These are phyloP conservation scores for Paramecium tetraurelia DNA, from an alignment of 73 alveolate genomes.

Conservation along the genomic window DNA sequence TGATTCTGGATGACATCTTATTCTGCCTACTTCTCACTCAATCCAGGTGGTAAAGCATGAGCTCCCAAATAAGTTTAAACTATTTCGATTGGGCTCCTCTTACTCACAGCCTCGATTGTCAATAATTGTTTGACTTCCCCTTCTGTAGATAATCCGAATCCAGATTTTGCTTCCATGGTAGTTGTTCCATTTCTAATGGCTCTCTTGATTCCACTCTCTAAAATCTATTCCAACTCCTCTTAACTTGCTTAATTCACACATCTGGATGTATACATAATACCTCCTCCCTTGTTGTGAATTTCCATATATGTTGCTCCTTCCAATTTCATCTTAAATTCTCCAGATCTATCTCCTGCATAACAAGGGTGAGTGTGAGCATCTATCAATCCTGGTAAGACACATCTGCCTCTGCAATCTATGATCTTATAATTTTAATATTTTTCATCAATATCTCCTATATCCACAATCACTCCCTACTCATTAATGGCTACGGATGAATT, in stretches of 20 bases:
- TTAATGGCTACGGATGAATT: constrained; percentile 4
- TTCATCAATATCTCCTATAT: constrained; percentile 34
- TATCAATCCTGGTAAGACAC: constrained; percentile 65
- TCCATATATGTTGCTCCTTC: constrained; percentile 62
- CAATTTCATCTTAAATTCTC: constrained; percentile 67
- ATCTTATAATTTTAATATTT: neutral
- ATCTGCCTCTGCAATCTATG: constrained; percentile 4
- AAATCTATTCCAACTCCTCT: constrained; percentile 39
- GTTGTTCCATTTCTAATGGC: constrained; percentile 60
- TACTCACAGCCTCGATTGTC: constrained; percentile 55
- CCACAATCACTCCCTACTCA: neutral
- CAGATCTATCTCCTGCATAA: constrained; percentile 68
- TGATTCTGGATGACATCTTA: constrained; percentile 24
- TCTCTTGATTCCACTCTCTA: constrained; percentile 48
- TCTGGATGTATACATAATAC: constrained; percentile 51
- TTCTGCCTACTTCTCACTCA: constrained; percentile 47
- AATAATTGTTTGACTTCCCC: constrained; percentile 58
- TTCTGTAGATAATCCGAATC: constrained; percentile 66
- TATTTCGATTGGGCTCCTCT: constrained; percentile 43
- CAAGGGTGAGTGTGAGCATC: constrained; percentile 73
- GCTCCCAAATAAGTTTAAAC: constrained; percentile 68
- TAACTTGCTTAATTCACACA: constrained; percentile 46
- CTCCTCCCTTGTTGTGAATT: constrained; percentile 70
- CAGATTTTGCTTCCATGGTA: constrained; percentile 63
- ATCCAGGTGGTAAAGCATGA: constrained; percentile 69